phyloP scores from a whole-genome alignment of 345 rosid genomes.

The Syzygium oleosum region DNA sequence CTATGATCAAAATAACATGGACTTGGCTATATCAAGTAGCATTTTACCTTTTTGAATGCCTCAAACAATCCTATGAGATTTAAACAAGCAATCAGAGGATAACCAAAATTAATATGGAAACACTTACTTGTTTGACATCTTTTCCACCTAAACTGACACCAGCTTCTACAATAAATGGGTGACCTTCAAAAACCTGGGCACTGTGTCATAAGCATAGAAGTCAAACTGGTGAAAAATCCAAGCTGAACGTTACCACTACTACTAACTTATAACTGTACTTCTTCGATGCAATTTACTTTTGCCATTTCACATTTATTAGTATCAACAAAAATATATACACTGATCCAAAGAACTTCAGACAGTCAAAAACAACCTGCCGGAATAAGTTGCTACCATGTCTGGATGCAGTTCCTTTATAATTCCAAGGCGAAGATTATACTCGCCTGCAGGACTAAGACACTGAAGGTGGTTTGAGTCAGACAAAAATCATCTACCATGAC shows the following conservation, averaged over 20 bases:
- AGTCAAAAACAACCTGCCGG: constrained; percentile 71
- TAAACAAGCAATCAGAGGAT: not conserved
- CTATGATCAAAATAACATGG: not conserved
- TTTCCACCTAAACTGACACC: constrained; percentile 95
- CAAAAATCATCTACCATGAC: not conserved
- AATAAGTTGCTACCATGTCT: constrained; percentile 92
- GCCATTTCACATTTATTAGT: not conserved
- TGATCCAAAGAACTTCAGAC: constrained; percentile 1
- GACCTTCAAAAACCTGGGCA: constrained; percentile 99
- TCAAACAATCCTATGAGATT: not conserved
- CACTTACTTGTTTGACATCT: constrained; percentile 82
- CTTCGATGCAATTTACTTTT: not conserved
- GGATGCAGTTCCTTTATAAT: constrained; percentile 98
- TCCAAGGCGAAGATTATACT: constrained; percentile 96
- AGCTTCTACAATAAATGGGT: constrained; percentile 97
- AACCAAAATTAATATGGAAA: not conserved
- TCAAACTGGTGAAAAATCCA: not conserved
- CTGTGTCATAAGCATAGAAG: constrained; percentile 30
- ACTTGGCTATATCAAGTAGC: not conserved
- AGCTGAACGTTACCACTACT: not conserved
- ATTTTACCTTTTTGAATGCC: not conserved
- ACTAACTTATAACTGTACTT: not conserved
- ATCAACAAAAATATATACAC: not conserved
- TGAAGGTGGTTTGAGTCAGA: constrained; percentile 15
- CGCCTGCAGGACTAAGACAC: constrained; percentile 99